These are phyloP conservation scores for Fusarium tjaetaba DNA, from an alignment of 2,329 filamentous ascomycete species.

Conservation along the genomic window DNA sequence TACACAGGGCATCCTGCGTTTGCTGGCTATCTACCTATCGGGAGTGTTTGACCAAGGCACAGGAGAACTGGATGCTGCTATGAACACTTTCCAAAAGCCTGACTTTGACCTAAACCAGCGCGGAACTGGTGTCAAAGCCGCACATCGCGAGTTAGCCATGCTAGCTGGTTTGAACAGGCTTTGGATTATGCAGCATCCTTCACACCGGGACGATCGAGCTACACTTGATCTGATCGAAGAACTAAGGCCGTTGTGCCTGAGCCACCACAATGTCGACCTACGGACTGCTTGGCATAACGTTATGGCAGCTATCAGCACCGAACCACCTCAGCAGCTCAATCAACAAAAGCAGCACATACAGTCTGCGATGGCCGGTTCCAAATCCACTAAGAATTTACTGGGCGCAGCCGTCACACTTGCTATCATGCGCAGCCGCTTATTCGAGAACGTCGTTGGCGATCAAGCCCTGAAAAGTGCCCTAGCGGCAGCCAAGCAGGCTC, in stretches of 20 bases:
- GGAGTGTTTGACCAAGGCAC: conserved; percentile 81
- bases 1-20: conserved; percentile 53
- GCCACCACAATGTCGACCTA: conserved; percentile 79
- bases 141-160: conserved; percentile 71
- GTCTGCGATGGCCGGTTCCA: conserved; percentile 74
- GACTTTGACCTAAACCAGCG: conserved; percentile 60
- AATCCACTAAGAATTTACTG: conserved; percentile 77
- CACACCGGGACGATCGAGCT: conserved; percentile 65
- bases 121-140: conserved; percentile 55
- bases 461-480: conserved; percentile 81
- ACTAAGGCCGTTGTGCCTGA: conserved; percentile 73
- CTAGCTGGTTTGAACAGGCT: conserved; percentile 75
- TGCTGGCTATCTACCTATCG: conserved; percentile 75
- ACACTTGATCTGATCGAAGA: conserved; percentile 71
- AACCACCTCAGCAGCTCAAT: conserved; percentile 73
- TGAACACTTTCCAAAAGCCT: conserved; percentile 71
- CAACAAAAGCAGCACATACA: conserved; percentile 83
- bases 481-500: conserved; percentile 74
- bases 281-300: conserved; percentile 81
- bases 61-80: conserved; percentile 75
- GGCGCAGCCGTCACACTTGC: conserved; percentile 85
- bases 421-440: conserved; percentile 86
- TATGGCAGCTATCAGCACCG: conserved; percentile 71
- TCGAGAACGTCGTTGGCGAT: conserved; percentile 82
- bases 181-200: conserved; percentile 75